phyloP scores from a whole-genome alignment of 139 green algal genomes.

The Spirogloea muscicola region DNA sequence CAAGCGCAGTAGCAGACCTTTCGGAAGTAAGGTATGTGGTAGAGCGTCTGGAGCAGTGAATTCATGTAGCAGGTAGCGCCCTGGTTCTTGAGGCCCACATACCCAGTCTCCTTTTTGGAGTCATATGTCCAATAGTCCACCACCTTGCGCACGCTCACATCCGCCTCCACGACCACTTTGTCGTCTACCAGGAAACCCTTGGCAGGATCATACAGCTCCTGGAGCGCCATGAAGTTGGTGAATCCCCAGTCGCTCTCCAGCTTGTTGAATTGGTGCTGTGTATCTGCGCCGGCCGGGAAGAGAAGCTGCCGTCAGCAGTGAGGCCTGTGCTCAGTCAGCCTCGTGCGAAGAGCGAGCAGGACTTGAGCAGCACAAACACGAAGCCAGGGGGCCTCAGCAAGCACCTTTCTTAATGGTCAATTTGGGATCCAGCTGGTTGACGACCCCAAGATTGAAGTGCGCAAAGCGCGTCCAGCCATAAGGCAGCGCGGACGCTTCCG shows the following conservation, averaged over 20 bases:
- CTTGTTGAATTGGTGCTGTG: conserved; percentile 66
- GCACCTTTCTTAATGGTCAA: conserved; percentile 62
- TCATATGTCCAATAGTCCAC: conserved; percentile 61
- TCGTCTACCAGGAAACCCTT: conserved; percentile 68
- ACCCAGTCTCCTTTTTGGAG: conserved; percentile 81
- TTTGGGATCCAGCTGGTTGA: conserved; percentile 63
- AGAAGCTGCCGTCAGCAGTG: neutral
- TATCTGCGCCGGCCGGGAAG: conserved; percentile 19
- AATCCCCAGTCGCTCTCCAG: conserved; percentile 85
- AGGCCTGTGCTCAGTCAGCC: neutral
- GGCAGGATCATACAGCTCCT: conserved; percentile 57
- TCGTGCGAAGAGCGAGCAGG: neutral
- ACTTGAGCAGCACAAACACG: neutral
- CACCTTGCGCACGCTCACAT: conserved; percentile 35
- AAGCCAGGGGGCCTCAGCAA: neutral
- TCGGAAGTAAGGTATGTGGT: conserved; percentile 85
- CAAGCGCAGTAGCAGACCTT: too few species aligned
- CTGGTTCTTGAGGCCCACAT: conserved; percentile 96
- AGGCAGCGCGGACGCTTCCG: conserved; percentile 39
- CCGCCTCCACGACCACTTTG: conserved; percentile 57
- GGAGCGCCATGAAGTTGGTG: conserved; percentile 65
- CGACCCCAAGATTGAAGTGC: conserved; percentile 71
- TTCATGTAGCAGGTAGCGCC: conserved; percentile 99
- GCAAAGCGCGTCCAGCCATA: conserved; percentile 61
- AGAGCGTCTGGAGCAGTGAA: conserved; percentile 94